Evolutionary conservation across 2,329 filamentous ascomycete genomes (phyloP).

Genomic region (Trichophyton rubrum): DNA sequence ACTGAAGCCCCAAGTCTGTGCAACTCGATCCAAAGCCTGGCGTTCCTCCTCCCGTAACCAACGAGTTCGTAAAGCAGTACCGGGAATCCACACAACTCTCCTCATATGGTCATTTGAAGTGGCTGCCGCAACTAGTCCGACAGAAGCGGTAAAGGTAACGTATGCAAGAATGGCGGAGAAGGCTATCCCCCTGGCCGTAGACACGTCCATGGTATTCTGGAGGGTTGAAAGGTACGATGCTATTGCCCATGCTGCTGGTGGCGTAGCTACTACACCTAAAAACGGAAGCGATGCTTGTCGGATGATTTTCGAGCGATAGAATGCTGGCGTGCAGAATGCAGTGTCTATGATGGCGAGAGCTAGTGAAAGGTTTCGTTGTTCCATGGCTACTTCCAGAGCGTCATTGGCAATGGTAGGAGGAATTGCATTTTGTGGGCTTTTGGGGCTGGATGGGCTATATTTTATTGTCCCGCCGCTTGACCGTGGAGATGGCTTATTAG

Average conservation of each 20-base stretch:
- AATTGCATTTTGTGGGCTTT: slow-evolving; percentile 58
- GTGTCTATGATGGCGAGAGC: slow-evolving; percentile 67
- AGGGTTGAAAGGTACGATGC: slow-evolving; percentile 54
- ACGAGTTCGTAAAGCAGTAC: slow-evolving; percentile 64
- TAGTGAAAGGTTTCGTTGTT: slow-evolving; percentile 62
- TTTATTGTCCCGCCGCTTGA: slow-evolving; percentile 46
- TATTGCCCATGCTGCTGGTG: slow-evolving; percentile 46
- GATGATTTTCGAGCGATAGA: slow-evolving; percentile 32
- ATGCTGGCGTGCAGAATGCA: slow-evolving; percentile 34
- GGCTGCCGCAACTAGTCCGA: slow-evolving; percentile 72
- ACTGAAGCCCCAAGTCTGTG: slow-evolving; percentile 82
- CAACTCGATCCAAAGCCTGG: slow-evolving; percentile 72
- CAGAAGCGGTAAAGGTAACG: slow-evolving; percentile 62
- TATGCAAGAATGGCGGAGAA: slow-evolving; percentile 77
- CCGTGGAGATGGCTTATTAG: slow-evolving; percentile 62
- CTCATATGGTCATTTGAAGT: slow-evolving; percentile 93
- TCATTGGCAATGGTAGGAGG: slow-evolving; percentile 55
- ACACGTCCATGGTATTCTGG: slow-evolving; percentile 65
- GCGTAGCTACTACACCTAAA: slow-evolving; percentile 27
- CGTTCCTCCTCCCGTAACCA: slow-evolving; percentile 88
- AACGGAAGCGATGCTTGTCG: slow-evolving; percentile 30
- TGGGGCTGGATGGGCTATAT: slow-evolving; percentile 54
- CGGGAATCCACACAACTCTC: slow-evolving; percentile 77
- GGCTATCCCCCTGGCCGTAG: slow-evolving; percentile 61
- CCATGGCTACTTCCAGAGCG: slow-evolving; percentile 69